phyloP scores from a whole-genome alignment of 2,329 filamentous ascomycete species.

The Aspergillus novofumigatus region DNA sequence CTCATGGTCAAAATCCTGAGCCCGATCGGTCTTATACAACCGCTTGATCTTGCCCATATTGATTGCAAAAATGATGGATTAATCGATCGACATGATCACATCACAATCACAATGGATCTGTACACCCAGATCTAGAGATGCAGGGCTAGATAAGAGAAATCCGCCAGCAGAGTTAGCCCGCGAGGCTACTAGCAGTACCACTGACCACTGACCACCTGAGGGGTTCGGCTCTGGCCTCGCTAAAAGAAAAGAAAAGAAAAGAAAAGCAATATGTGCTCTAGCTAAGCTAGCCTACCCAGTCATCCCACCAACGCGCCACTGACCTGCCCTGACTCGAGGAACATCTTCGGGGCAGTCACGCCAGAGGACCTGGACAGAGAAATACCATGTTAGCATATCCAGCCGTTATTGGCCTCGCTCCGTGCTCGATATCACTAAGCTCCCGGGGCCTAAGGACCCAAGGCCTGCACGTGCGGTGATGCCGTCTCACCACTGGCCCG shows the following conservation, averaged over 20 bases:
- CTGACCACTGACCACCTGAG: neutral
- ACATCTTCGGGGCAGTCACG: neutral
- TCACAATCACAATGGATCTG: neutral
- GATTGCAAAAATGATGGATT: neutral
- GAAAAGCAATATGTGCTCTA: neutral
- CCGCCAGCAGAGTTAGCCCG: too few species aligned
- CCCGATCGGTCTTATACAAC: constrained; percentile 42
- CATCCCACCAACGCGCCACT: neutral
- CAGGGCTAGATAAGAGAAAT: neutral
- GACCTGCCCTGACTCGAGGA: neutral
- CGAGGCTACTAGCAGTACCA: neutral
- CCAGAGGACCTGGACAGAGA: too few species aligned
- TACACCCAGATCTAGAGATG: neutral
- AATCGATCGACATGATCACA: neutral
- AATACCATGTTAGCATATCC: neutral
- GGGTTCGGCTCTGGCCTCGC: neutral
- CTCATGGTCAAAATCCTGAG: constrained; percentile 43
- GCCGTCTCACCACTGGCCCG: neutral
- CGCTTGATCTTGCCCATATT: constrained; percentile 33
- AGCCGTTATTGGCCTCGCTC: neutral
- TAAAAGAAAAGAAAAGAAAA: too few species aligned
- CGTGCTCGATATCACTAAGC: neutral
- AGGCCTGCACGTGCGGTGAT: neutral
- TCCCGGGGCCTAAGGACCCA: neutral
- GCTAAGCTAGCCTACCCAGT: neutral